Evolutionary conservation across 768 basidiomycete genomes (phyloP), one percentile per base, ranked within the genome.

Genomic region (Rubroboletus pulcherrimus): DNA sequence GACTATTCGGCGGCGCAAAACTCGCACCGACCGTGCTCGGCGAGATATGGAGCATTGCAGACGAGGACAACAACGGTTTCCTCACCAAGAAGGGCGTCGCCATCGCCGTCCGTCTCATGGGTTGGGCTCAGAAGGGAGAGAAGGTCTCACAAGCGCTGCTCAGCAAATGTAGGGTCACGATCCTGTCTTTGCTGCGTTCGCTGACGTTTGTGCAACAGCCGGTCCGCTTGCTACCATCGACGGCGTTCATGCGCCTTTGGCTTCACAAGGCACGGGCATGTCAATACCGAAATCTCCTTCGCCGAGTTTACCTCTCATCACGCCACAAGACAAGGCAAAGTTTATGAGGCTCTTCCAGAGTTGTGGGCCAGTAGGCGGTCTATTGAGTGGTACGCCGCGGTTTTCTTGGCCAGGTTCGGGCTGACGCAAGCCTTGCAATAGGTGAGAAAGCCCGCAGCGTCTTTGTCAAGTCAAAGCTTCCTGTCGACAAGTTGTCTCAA

Each of bases 41-140:
- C 43, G 92, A 97, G 75, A 87, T 99, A 60, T 99, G 97, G 96
- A 82, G 77, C 56, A 75, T 98, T 55, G 87, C 93, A 48, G 97
- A 99, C 76, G 86, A 89, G 53, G 87, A 94, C 33, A 95, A 98
- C 77, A 91, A 91, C 57, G 97, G 97, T 2, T 93, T 87, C 75
- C 81, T 99, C 51, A 87, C 93, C 11, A 85, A 82, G 61, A 94
- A 91, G 67, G 90, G 91, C 42, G 91, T 93, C 63, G 86, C 92
- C 17, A 78, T 89, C 57, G 94, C 91, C 29, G 78, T 96, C n/a
- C 81, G 97, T 54, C 78, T 98, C 49, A 93, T 99, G 58, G 93
- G 90, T 5, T 91, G 90, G 79, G 90, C 93, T 3, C 97, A 98
- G 77, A 86, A 86, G 63, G 93, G 86, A 60, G 88, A 89, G 67